These are phyloP conservation scores for Thalassiosira exigua DNA, from an alignment of 352 stramenopile species.

Conservation along the genomic window DNA sequence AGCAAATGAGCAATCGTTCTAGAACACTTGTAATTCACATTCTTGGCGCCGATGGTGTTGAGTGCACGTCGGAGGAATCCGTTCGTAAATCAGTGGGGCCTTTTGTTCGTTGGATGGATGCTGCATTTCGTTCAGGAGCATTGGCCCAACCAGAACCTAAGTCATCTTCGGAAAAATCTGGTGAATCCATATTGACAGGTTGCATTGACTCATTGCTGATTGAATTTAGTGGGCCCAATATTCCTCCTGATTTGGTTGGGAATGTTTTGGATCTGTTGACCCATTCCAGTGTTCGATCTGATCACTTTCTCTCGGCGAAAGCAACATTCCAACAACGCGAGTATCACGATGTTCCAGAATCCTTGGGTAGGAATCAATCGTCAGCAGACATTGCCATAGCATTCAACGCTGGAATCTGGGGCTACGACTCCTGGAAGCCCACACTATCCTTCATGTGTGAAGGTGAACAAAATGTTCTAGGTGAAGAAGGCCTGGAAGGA, in stretches of 20 bases:
- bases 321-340: constrained; percentile 44
- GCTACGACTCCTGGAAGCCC: constrained; percentile 79
- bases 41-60: constrained; percentile 75
- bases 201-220: constrained; percentile 49
- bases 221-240: constrained; percentile 56
- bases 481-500: not conserved
- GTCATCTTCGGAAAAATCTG: no score
- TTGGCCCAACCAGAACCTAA: no score
- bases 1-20: constrained; percentile 20
- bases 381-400: constrained; percentile 63
- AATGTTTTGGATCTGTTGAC: constrained; percentile 43
- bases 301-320: no score
- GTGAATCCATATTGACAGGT: no score
- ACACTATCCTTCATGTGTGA: constrained; percentile 60
- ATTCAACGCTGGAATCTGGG: constrained; percentile 84
- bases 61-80: constrained; percentile 66
- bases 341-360: constrained; percentile 41
- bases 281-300: no score
- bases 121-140: constrained; percentile 36
- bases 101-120: constrained; percentile 73
- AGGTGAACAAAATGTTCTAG: constrained; percentile 6
- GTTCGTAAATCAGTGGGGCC: constrained; percentile 66
- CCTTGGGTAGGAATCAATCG: not conserved
- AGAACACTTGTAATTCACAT: constrained; percentile 72
- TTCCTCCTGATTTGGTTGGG: constrained; percentile 32